These are phyloP conservation scores for Volvox reticuliferus DNA, from an alignment of 139 green algal genomes.

Conservation along the genomic window DNA sequence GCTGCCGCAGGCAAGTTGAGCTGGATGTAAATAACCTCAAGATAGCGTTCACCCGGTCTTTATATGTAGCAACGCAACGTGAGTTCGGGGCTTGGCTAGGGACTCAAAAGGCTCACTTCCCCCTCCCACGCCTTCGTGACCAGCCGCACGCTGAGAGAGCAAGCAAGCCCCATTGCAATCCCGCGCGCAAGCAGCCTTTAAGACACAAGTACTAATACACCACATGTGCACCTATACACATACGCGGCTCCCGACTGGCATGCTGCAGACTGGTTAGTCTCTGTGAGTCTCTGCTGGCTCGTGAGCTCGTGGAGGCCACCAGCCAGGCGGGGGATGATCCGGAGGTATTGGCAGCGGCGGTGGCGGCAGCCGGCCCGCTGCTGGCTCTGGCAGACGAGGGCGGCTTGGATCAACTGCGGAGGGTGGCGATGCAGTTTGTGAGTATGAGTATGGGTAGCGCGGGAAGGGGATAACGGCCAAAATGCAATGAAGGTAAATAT, in stretches of 20 bases:
- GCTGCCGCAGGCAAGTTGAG: slow-evolving; percentile 34
- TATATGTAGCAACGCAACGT: no score
- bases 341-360: slow-evolving; percentile 13
- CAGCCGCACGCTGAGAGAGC: no score
- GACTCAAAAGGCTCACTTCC: no score
- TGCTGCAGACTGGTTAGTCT: slow-evolving; percentile 36
- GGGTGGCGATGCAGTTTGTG: slow-evolving; percentile 38
- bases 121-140: no score
- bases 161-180: no score
- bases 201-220: not conserved
- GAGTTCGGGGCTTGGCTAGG: no score
- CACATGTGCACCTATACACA: not conserved
- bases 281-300: slow-evolving; percentile 29
- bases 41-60: no score
- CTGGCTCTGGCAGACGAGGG: slow-evolving; percentile 46
- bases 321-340: not conserved
- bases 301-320: slow-evolving; percentile 32
- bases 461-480: no score
- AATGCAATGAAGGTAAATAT: no score
- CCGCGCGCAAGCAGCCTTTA: no score
- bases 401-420: slow-evolving; percentile 31
- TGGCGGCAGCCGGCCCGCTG: slow-evolving; percentile 19
- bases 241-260: not conserved
- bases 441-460: not conserved
- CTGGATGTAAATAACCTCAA: no score